Base-by-base conservation (phyloP, 345 rosid genomes). In the Diplotaxis tenuifolia region DNA sequence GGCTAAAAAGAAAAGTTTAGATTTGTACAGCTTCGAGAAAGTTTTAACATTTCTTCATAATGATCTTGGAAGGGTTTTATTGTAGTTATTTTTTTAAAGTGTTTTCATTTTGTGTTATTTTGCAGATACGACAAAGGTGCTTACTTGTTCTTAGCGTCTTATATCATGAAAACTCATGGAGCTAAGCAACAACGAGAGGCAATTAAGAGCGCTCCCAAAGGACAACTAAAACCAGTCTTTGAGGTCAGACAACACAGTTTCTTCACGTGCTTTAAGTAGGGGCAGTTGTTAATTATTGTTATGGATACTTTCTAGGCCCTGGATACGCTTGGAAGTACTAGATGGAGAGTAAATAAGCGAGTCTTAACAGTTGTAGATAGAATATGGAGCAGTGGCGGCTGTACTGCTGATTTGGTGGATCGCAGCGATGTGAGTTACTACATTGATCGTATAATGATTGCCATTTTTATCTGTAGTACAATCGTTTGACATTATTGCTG, bases 91-190 rank as follows among this genome's bases (percentile, higher is more conserved):
- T 65, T 5, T 29, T n/a, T n/a, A n/a, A 59, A 20, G 59, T 31
- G 12, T 29, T 67, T 38, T 32, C 58, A 49, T 57, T 29, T 53
- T 38, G 38, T 75, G 57, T 62, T 74, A 14, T 69, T 71, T 72
- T 71, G 75, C 84, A 95, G 99, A 38, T 90, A 88, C 65, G 97
- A 95, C 71, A 95, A 83, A 84, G 99, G 99, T 69, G 99, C 88
- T 42, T 84, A 92, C 80, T 77, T 92, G 25, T 90, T 88, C 79
- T 78, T 95, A 70, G 88, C 93, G 58, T 95, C 98, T 32, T 84
- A 84, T 75, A 82, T 92, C 67, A 95, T 95, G 99, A 85, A 97
- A 29, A 92, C 84, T 4, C 99, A 88, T 82, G 99, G 99, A 75
- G 83, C 85, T 67, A 92, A 73, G 65, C 90, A 84, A 76, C 99